Evolutionary conservation across 2,329 filamentous ascomycete genomes (phyloP), one percentile per base, ranked within the genome.

Genomic region (Colletotrichum echinochloae): DNA sequence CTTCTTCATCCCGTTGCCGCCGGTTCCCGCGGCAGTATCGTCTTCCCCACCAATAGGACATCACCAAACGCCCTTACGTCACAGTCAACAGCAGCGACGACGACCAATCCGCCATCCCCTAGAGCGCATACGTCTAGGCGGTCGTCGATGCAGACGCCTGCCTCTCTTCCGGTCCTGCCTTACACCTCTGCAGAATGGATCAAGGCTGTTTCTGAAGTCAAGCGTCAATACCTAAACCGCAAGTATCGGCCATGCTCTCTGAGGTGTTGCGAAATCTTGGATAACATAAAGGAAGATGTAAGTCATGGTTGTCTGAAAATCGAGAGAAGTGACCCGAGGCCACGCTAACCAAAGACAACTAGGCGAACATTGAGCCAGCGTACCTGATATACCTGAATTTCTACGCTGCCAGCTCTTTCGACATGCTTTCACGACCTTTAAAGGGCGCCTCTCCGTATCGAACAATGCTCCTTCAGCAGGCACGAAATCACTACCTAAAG

Each of bases 361-460:
- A 78, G 76, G 80, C 80, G 16, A 76, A 81, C 33, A 79, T 86
- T 26, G 85, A 89, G 75, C 85, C 87, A 2, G 80, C 86, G 8
- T 86, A 89, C 74, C 80, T 89, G 41, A 86, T 90, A 73, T 89
- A 88, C 71, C 81, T 90, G 7, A 84, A 88, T 76, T 89, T 90
- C 76, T 90, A 89, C 72, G 88, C 87, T n/a, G 88, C 88, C 26
- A 85, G 83, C n/a, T 86, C 88, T 18, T 82, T 88, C 51, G 88
- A 90, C 74, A 85, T 86, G 80, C 87, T 87, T 73, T 87, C 87
- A 1, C 82, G 84, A 35, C 81, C 83, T 44, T 79, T 88, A 9
- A 82, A 83, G 20, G 78, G 81, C 14, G 82, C 81, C 2, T 85
- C 85, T 0, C 77, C 82, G 2, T 81, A 85, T 72, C 85, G 87